phyloP scores from a whole-genome alignment of 148 eudicot genomes.

The Rhododendron griersonianum region DNA sequence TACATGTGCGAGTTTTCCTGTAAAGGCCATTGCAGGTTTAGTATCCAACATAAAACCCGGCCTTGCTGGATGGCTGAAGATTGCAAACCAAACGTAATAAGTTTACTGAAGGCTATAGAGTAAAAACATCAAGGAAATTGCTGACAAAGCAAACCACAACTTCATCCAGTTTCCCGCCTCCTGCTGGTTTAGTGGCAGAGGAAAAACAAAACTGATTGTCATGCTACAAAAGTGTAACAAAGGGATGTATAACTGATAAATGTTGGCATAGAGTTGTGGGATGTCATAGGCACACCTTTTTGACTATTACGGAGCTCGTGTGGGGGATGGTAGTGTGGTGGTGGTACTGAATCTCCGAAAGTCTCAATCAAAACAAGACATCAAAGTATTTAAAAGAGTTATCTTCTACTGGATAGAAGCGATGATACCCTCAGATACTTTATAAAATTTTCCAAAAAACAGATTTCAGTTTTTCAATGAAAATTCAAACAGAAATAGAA shows the following conservation, averaged over 20 bases:
- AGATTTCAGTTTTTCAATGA: no score
- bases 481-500: neutral
- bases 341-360: neutral
- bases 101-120: neutral
- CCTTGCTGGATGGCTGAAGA: neutral
- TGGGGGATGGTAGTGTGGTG: neutral
- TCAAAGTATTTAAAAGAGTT: no score
- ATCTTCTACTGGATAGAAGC: neutral
- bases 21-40: constrained; percentile 11
- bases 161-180: neutral
- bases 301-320: neutral
- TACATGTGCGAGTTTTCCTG: constrained; percentile 98
- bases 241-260: neutral
- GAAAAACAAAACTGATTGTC: neutral
- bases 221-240: neutral
- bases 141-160: neutral
- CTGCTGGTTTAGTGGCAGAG: neutral
- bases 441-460: neutral
- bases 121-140: neutral
- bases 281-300: neutral
- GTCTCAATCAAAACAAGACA: neutral
- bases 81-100: neutral
- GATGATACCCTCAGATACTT: neutral
- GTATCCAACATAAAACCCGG: neutral
- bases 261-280: neutral